These are phyloP conservation scores for Baorangia bicolor DNA, from an alignment of 768 basidiomycete species.

Conservation along the genomic window DNA sequence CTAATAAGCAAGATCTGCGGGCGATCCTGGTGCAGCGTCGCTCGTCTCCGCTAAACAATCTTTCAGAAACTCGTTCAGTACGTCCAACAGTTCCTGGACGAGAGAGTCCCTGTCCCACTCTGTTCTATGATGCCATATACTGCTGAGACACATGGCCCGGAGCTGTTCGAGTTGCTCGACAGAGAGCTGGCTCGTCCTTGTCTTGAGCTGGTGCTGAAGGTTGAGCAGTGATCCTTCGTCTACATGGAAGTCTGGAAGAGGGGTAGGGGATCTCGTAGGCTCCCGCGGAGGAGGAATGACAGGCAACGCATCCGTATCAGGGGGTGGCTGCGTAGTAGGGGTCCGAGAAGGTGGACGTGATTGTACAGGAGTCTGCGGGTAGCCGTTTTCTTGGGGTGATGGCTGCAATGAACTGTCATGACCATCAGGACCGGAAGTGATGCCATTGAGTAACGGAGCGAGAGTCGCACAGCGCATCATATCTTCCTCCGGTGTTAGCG, in stretches of 20 bases:
- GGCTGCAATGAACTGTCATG: neutral
- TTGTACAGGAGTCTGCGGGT: conserved; percentile 10
- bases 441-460: conserved; percentile 27
- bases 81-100: conserved; percentile 53
- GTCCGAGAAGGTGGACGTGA: conserved; percentile 5
- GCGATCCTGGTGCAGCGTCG: conserved; percentile 1
- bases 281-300: conserved; percentile 31
- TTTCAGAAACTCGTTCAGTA: conserved; percentile 63
- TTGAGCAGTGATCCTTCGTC: conserved; percentile 47
- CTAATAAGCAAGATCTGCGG: conserved; percentile 4
- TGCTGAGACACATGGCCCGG: conserved; percentile 75
- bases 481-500: conserved; percentile 37
- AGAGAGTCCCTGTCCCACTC: conserved; percentile 82
- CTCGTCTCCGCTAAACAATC: conserved; percentile 46
- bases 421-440: neutral
- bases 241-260: conserved; percentile 76
- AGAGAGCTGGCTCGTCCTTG: conserved; percentile 57
- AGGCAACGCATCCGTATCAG: conserved; percentile 22
- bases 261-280: conserved; percentile 62
- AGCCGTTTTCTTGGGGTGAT: conserved; percentile 12
- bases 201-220: conserved; percentile 50
- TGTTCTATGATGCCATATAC: conserved; percentile 76
- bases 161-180: conserved; percentile 95
- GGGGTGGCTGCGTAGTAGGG: conserved; percentile 2
- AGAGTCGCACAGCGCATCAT: conserved; percentile 24